phyloP scores from a whole-genome alignment of 306 rosid genomes.

The Elaeagnus macrophylla region DNA sequence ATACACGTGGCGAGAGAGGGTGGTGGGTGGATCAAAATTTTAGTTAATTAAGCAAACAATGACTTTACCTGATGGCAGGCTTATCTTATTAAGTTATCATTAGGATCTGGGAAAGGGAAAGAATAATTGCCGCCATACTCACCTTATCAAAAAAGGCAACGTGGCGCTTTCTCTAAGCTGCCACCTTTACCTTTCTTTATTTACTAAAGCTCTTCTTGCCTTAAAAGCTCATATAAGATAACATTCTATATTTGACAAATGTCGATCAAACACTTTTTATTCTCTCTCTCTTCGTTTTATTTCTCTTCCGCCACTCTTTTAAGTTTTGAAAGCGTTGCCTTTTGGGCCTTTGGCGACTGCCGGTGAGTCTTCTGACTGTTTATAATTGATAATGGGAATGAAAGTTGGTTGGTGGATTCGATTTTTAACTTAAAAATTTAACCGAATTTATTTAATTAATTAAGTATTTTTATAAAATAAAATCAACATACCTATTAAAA shows the following conservation, averaged over 20 bases:
- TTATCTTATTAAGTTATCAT: conserved; percentile 20
- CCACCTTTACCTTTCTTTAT: conserved; percentile 19
- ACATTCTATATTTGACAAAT: conserved; percentile 10
- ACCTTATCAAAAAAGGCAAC: conserved; percentile 40
- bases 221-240: conserved; percentile 34
- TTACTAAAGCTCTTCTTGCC: conserved; percentile 35
- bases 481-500: too few relatives aligned
- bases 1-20: not conserved
- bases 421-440: too few relatives aligned
- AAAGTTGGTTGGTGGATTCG: too few relatives aligned
- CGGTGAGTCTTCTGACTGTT: too few relatives aligned
- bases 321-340: too few relatives aligned
- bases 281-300: too few relatives aligned
- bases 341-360: too few relatives aligned
- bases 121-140: conserved; percentile 34
- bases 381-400: too few relatives aligned
- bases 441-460: too few relatives aligned
- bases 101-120: conserved; percentile 12
- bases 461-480: too few relatives aligned
- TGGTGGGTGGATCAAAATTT: not conserved
- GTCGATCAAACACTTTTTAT: too few relatives aligned
- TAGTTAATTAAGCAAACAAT: not conserved
- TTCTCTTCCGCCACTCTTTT: too few relatives aligned
- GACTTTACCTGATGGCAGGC: not conserved
- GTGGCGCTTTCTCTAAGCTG: conserved; percentile 14